These are phyloP conservation scores for Cotoneaster glaucophyllus DNA, from an alignment of 306 rosid genomes.

Conservation along the genomic window DNA sequence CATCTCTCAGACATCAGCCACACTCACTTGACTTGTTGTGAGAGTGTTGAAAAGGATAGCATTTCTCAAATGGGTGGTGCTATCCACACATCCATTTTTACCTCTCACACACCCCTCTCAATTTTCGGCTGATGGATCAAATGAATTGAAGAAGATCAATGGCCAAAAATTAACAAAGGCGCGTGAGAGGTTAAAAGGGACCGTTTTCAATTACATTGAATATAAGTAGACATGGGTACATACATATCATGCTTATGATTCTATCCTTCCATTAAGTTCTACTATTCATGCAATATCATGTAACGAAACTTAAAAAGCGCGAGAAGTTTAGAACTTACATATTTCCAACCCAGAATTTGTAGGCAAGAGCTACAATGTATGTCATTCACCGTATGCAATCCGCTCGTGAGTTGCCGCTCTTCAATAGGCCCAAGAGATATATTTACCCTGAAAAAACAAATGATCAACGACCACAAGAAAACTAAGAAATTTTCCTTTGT, in stretches of 20 bases:
- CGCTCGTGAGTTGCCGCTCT: constrained; percentile 24
- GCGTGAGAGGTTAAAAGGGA: no score
- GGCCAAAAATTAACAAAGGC: no score
- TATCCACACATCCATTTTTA: no score
- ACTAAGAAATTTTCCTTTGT: neutral
- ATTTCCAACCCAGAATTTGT: constrained; percentile 34
- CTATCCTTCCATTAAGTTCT: neutral
- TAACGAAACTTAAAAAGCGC: neutral
- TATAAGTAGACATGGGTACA: neutral
- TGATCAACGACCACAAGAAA: neutral
- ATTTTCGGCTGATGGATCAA: no score
- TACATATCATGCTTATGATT: neutral
- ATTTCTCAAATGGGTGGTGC: neutral
- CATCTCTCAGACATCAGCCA: neutral
- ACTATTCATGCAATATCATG: neutral
- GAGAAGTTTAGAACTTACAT: constrained; percentile 8
- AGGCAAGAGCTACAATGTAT: constrained; percentile 38
- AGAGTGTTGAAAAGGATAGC: neutral
- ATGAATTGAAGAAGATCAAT: no score
- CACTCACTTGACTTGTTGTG: neutral
- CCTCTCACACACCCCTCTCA: no score
- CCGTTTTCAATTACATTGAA: neutral
- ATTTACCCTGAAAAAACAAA: constrained; percentile 8
- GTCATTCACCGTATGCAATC: constrained; percentile 35
- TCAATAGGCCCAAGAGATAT: constrained; percentile 29